Conservation (phyloP, 208 protist genomes). For the Wallacemonas sp. region DNA sequence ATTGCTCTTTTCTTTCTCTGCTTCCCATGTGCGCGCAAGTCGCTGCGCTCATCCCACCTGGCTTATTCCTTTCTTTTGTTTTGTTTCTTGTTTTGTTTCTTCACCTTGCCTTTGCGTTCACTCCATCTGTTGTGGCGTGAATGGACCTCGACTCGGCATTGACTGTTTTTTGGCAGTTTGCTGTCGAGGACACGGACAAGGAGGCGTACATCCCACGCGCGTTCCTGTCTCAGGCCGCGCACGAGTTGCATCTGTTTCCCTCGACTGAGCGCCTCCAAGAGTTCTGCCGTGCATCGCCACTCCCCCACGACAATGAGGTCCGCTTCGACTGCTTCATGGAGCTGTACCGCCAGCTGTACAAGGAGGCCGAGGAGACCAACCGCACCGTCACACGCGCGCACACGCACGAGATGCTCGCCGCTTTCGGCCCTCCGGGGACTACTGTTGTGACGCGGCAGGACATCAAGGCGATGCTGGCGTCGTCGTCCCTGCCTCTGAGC, state of each 20-base stretch:
- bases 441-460: neutral
- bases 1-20: no score
- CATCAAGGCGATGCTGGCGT: neutral
- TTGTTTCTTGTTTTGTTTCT: neutral
- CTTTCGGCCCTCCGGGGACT: neutral
- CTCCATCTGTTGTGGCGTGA: neutral
- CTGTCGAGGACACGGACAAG: neutral
- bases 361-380: conserved; percentile 6
- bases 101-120: neutral
- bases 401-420: conserved; percentile 1
- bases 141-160: conserved; percentile 15
- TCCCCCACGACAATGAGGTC: conserved; percentile 28
- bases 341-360: conserved; percentile 47
- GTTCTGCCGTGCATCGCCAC: conserved; percentile 25
- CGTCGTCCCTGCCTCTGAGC: conserved; percentile 6
- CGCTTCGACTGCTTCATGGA: conserved; percentile 55
- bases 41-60: no score
- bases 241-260: conserved; percentile 22
- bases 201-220: conserved; percentile 51
- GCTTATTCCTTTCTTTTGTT: neutral
- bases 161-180: conserved; percentile 6
- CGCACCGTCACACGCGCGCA: conserved; percentile 2
- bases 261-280: conserved; percentile 16
- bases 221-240: conserved; percentile 22
- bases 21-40: no score